Percentiles rank a stretch among this genome's conserved stretches.
Conservation (phyloP, 768 basidiomycete genomes). For the Lactifluus pinguis region DNA sequence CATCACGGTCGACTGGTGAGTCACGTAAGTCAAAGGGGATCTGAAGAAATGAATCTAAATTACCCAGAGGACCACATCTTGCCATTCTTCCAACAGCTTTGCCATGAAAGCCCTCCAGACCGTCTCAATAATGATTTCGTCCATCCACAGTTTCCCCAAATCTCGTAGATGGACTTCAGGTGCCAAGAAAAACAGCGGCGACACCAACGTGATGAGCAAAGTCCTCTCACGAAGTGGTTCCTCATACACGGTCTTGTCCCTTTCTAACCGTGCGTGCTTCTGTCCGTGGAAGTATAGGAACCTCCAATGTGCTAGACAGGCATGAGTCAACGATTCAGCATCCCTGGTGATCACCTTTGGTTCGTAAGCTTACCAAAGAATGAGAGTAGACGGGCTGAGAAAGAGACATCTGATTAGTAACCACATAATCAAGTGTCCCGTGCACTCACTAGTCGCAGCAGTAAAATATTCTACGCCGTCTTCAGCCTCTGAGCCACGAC, state of each 20-base stretch:
- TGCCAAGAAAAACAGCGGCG: conserved; percentile 14
- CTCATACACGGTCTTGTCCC: conserved; percentile 4
- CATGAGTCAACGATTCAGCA: neutral
- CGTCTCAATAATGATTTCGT: conserved; percentile 8
- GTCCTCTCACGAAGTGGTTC: neutral
- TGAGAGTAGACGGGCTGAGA: conserved; percentile 9
- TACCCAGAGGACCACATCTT: conserved; percentile 10
- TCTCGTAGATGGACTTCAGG: conserved; percentile 17
- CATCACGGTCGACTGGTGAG: conserved; percentile 25
- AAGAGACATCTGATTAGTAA: neutral
- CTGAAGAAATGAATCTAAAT: neutral
- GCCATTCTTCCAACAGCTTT: conserved; percentile 9
- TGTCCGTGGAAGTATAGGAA: conserved; percentile 17
- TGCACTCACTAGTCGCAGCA: conserved; percentile 6
- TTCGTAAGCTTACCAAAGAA: conserved; percentile 10
- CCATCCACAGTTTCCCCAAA: conserved; percentile 10
- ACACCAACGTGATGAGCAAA: conserved; percentile 7
- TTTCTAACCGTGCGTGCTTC: conserved; percentile 6
- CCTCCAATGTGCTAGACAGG: conserved; percentile 11
- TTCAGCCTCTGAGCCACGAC: neutral
- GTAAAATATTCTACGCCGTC: neutral
- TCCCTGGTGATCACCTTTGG: neutral
- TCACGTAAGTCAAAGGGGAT: neutral
- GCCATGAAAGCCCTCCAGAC: conserved; percentile 11
- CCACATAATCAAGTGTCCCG: neutral